Conservation (phyloP, 306 rosid genomes). For the Glycine latifolia region DNA sequence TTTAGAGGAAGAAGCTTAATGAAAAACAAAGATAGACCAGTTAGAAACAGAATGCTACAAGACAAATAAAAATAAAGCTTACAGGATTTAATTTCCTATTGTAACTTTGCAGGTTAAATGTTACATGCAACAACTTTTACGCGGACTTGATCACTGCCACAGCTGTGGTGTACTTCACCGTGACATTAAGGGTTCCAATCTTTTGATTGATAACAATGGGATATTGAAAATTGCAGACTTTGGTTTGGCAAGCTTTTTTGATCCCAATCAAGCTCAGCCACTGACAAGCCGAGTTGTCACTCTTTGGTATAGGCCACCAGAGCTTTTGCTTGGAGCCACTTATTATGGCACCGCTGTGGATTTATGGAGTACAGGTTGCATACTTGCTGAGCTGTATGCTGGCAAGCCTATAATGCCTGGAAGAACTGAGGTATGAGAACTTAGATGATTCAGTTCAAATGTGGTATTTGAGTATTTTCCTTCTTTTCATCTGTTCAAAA, state of each 20-base stretch:
- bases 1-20: not conserved
- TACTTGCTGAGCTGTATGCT: conserved; percentile 89
- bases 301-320: conserved; percentile 94
- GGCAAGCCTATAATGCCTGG: conserved; percentile 99
- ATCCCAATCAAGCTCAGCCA: conserved; percentile 80
- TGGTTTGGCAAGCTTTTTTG: conserved; percentile 89
- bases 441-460: conserved; percentile 27
- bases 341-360: conserved; percentile 86
- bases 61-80: not conserved
- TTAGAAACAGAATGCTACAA: conserved; percentile 8
- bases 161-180: conserved; percentile 87
- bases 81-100: conserved; percentile 43
- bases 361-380: conserved; percentile 96
- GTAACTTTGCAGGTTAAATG: conserved; percentile 81
- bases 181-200: conserved; percentile 95
- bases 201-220: conserved; percentile 85
- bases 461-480: conserved; percentile 31
- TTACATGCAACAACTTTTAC: conserved; percentile 90
- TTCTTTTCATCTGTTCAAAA: conserved; percentile 9
- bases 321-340: conserved; percentile 95
- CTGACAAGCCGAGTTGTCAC: conserved; percentile 94
- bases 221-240: conserved; percentile 87
- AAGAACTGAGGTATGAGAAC: conserved; percentile 79
- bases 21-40: not conserved
- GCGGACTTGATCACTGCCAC: conserved; percentile 92